Evolutionary conservation across 1,284 basidiomycete genomes (phyloP).

Genomic region (Cryptococcus maquisensis): DNA sequence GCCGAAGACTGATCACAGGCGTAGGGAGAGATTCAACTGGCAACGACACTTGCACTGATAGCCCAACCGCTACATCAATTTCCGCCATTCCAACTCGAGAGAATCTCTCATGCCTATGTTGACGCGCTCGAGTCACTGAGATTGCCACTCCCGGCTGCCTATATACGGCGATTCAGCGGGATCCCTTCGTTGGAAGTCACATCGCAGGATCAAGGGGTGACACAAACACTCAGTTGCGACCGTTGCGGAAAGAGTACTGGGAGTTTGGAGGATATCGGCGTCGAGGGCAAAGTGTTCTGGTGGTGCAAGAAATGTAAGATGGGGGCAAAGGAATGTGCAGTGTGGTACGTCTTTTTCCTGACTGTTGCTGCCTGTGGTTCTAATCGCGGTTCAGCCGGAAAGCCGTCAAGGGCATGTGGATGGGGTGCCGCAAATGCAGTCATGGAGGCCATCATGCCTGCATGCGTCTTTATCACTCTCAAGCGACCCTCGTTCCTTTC

Average conservation of each 20-base stretch:
- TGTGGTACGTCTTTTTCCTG: slow-evolving; percentile 28
- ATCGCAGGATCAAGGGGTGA: slow-evolving; percentile 34
- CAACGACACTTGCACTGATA: slow-evolving; percentile 30
- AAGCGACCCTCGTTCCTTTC: not conserved
- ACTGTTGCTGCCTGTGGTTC: not conserved
- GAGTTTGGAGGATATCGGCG: slow-evolving; percentile 36
- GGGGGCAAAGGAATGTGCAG: slow-evolving; percentile 30
- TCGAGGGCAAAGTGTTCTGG: slow-evolving; percentile 37
- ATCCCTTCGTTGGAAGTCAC: slow-evolving; percentile 27
- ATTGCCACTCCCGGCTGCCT: slow-evolving; percentile 27
- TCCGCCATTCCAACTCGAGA: slow-evolving; percentile 27
- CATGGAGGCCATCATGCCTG: slow-evolving; percentile 43
- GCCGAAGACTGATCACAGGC: not conserved
- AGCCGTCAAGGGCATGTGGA: slow-evolving; percentile 35
- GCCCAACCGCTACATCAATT: slow-evolving; percentile 26
- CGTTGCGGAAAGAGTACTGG: slow-evolving; percentile 40
- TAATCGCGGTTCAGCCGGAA: slow-evolving; percentile 23
- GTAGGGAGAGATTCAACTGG: slow-evolving; percentile 42
- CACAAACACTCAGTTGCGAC: slow-evolving; percentile 32
- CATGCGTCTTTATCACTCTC: slow-evolving; percentile 34
- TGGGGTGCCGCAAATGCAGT: slow-evolving; percentile 37
- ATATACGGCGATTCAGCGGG: slow-evolving; percentile 27
- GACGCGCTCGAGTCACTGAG: slow-evolving; percentile 35
- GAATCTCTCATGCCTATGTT: slow-evolving; percentile 35
- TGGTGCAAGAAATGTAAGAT: slow-evolving; percentile 37